Percentiles rank a stretch among this genome's conserved stretches.
Evolutionary conservation across 768 basidiomycete genomes (phyloP).

Genomic region (Termitomyces sp.): DNA sequence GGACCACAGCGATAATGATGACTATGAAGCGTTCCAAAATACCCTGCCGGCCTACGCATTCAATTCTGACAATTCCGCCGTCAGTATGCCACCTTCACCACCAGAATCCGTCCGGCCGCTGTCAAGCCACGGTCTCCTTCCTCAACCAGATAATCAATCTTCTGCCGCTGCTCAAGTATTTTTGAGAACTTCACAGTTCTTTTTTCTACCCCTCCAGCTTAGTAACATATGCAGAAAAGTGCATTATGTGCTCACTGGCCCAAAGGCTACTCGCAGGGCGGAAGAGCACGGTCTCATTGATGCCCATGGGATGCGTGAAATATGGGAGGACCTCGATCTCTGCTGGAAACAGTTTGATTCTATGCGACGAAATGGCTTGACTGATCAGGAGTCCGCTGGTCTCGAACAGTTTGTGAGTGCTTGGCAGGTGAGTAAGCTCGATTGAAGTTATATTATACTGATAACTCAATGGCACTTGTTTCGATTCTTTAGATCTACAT

Average conservation of each 20-base stretch:
- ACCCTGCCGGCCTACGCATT: slow-evolving; percentile 46
- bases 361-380: slow-evolving; percentile 40
- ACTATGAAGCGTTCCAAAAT: slow-evolving; percentile 70
- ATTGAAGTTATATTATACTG: slow-evolving; percentile 6
- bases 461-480: slow-evolving; percentile 18
- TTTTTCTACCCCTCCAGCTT: slow-evolving; percentile 72
- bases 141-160: slow-evolving; percentile 10
- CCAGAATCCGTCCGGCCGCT: slow-evolving; percentile 16
- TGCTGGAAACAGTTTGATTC: slow-evolving; percentile 85
- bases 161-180: slow-evolving; percentile 38
- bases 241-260: slow-evolving; percentile 76
- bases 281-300: slow-evolving; percentile 57
- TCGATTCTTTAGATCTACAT: slow-evolving; percentile 65
- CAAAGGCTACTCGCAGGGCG: slow-evolving; percentile 60
- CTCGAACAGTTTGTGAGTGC: slow-evolving; percentile 70
- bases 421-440: slow-evolving; percentile 68
- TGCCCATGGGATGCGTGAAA: slow-evolving; percentile 62
- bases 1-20: slow-evolving; percentile 62
- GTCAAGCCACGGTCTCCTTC: slow-evolving; percentile 16
- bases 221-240: slow-evolving; percentile 76
- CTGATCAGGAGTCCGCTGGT: slow-evolving; percentile 36
- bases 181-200: slow-evolving; percentile 55
- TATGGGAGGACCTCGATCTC: slow-evolving; percentile 82
- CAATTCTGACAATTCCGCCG: slow-evolving; percentile 24
- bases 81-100: slow-evolving; percentile 15